Evolutionary conservation across 129 eudicot species (phyloP).

Genomic region (Arctium lappa): DNA sequence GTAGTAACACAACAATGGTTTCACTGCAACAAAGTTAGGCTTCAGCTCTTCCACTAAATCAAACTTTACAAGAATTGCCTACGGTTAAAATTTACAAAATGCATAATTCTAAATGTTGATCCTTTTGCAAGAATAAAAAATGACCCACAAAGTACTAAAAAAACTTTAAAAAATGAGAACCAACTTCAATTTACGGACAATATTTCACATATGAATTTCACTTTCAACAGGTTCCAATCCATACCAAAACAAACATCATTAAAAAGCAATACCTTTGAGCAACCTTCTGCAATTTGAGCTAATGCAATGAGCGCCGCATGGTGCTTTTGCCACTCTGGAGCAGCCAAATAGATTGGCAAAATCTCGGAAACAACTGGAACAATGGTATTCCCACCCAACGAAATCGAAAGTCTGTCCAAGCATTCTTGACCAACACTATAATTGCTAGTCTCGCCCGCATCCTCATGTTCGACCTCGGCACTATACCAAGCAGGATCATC

Average conservation of each 20-base stretch:
- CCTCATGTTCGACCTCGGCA: constrained; percentile 65
- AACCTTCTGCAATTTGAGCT: constrained; percentile 85
- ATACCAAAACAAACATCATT: not conserved
- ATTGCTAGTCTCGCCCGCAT: constrained; percentile 74
- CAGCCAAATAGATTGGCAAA: constrained; percentile 59
- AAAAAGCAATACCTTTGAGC: constrained; percentile 54
- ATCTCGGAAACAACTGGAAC: constrained; percentile 72
- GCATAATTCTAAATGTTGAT: not conserved
- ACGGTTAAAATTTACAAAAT: not conserved
- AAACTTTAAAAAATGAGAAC: not conserved
- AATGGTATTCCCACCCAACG: constrained; percentile 71
- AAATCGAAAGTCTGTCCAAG: constrained; percentile 67
- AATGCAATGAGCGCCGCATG: constrained; percentile 74
- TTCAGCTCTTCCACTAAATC: not conserved
- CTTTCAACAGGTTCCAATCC: not conserved
- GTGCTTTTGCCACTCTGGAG: constrained; percentile 75
- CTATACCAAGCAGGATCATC: constrained; percentile 72
- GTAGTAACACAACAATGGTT: not conserved
- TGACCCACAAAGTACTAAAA: not conserved
- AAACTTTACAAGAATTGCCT: not conserved
- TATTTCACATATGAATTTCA: not conserved
- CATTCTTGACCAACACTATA: constrained; percentile 77
- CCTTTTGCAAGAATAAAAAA: not conserved
- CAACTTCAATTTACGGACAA: not conserved
- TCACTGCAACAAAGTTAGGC: not conserved